A percentile compares a stretch with the other conserved stretches of the same genome.
phyloP scores from a whole-genome alignment of 129 eudicot genomes.

The Dittrichia graveolens region DNA sequence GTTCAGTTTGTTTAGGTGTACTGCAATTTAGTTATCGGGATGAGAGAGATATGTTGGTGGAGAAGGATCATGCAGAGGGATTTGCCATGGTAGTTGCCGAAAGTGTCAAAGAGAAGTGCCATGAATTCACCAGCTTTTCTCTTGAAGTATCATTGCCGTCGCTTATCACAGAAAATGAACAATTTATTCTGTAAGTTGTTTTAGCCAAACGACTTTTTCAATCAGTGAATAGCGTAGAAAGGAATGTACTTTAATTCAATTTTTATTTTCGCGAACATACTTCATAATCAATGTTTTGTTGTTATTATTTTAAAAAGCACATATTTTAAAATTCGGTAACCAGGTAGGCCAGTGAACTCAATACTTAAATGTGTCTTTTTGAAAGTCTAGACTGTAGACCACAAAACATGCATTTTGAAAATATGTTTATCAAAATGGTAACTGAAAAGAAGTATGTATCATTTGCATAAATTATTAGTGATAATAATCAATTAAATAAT shows the following conservation, averaged over 20 bases:
- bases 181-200: constrained; percentile 56
- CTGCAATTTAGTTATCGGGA: constrained; percentile 63
- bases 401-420: background rate
- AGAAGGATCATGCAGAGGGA: constrained; percentile 50
- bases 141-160: constrained; percentile 84
- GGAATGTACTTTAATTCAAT: background rate
- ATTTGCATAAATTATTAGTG: background rate
- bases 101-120: constrained; percentile 48
- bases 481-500: background rate
- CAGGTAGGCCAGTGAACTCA: background rate
- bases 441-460: background rate
- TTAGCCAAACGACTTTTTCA: background rate
- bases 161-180: constrained; percentile 59
- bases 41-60: constrained; percentile 41
- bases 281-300: background rate
- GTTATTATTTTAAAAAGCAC: background rate
- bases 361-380: background rate
- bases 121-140: constrained; percentile 56
- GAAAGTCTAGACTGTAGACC: constrained; percentile 2
- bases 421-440: background rate
- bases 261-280: background rate
- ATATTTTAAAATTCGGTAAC: background rate
- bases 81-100: constrained; percentile 61
- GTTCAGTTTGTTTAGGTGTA: constrained; percentile 76
- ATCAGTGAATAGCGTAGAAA: background rate